phyloP scores from a whole-genome alignment of 352 stramenopile species.

The Plasmopara halstedii region DNA sequence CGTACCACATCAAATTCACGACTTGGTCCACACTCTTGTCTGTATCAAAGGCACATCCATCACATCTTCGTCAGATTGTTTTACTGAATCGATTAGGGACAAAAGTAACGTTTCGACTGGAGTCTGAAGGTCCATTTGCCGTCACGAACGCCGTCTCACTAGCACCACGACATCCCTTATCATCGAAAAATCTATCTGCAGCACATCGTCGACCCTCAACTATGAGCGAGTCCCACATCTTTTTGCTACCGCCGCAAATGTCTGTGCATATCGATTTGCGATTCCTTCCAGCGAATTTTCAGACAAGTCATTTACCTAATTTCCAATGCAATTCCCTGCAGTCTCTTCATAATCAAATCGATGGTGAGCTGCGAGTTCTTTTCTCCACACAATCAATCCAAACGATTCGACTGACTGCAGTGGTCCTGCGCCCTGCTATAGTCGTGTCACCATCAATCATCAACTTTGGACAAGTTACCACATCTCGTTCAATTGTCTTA shows the following conservation, averaged over 20 bases:
- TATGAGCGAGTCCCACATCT: constrained; percentile 61
- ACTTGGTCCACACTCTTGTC: constrained; percentile 58
- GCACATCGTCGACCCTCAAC: constrained; percentile 36
- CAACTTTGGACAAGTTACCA: constrained; percentile 49
- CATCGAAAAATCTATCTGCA: constrained; percentile 39
- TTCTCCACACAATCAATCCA: constrained; percentile 66
- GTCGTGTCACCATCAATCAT: constrained; percentile 58
- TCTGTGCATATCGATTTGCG: constrained; percentile 61
- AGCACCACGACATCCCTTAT: constrained; percentile 56
- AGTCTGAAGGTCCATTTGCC: constrained; percentile 50
- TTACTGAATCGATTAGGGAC: constrained; percentile 55
- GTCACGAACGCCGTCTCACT: constrained; percentile 54
- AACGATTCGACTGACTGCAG: constrained; percentile 35
- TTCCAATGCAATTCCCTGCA: constrained; percentile 4
- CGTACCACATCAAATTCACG: constrained; percentile 61
- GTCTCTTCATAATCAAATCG: constrained; percentile 19
- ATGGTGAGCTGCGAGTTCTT: constrained; percentile 52
- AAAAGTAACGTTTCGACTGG: constrained; percentile 62
- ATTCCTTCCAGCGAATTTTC: constrained; percentile 28
- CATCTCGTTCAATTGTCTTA: constrained; percentile 33
- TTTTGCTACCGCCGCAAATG: constrained; percentile 57
- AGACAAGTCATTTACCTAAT: constrained; percentile 1
- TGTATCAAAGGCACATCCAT: constrained; percentile 23
- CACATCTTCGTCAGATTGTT: constrained; percentile 43
- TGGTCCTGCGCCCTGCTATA: constrained; percentile 44